These are phyloP conservation scores for Aspergillus carbonarius DNA, from an alignment of 2,329 filamentous ascomycete species.

Conservation along the genomic window DNA sequence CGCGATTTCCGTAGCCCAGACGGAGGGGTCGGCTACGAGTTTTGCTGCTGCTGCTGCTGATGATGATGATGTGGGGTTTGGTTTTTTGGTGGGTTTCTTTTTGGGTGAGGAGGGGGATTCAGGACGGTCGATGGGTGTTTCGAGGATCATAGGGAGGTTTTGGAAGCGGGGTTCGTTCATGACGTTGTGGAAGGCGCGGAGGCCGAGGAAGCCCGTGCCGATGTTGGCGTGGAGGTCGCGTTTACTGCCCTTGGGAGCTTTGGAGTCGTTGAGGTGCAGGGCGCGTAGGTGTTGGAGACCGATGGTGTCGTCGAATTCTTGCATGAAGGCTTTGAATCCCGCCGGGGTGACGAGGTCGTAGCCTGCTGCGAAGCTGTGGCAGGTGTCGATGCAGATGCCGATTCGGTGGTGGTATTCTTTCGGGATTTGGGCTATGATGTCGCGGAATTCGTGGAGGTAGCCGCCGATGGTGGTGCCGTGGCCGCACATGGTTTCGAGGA, in stretches of 20 bases:
- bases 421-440: conserved; percentile 73
- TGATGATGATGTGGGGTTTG: conserved; percentile 24
- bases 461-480: conserved; percentile 83
- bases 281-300: conserved; percentile 79
- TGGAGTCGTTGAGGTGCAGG: conserved; percentile 92
- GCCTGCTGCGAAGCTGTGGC: conserved; percentile 91
- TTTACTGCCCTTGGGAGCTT: conserved; percentile 77
- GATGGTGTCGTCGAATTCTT: conserved; percentile 73
- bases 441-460: conserved; percentile 79
- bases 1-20: conserved; percentile 96
- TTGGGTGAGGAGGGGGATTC: conserved; percentile 21
- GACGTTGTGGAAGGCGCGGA: conserved; percentile 85
- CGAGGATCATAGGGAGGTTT: conserved; percentile 83
- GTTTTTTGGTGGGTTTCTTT: conserved; percentile 16
- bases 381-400: conserved; percentile 94
- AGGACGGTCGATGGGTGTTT: conserved; percentile 85
- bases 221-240: conserved; percentile 95
- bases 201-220: conserved; percentile 86
- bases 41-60: too few species aligned
- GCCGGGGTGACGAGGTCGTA: conserved; percentile 80
- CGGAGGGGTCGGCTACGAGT: conserved; percentile 69
- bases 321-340: conserved; percentile 70
- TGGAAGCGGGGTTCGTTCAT: conserved; percentile 79
- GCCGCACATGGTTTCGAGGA: conserved; percentile 95
- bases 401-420: conserved; percentile 76